Percentiles rank a stretch among this genome's conserved stretches.
Evolutionary conservation across 2,329 filamentous ascomycete genomes (phyloP).

Genomic region (Aspergillus sp.): DNA sequence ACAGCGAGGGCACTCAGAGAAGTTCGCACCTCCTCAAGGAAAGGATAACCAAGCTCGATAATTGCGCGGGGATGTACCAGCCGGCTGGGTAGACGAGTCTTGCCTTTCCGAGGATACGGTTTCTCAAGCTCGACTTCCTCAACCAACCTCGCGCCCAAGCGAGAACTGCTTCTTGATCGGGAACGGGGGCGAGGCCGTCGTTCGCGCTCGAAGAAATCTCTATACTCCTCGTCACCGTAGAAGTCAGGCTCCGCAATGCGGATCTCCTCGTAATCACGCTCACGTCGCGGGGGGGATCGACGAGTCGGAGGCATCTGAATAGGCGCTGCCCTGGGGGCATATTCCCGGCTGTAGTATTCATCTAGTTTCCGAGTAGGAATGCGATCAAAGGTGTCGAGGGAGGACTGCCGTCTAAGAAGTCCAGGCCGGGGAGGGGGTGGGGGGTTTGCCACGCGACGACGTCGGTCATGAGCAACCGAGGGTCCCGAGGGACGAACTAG

Average conservation of each 20-base stretch:
- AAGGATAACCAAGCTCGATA: slow-evolving; percentile 77
- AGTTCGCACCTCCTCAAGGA: slow-evolving; percentile 62
- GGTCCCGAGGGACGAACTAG: slow-evolving; percentile 39
- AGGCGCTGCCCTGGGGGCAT: slow-evolving; percentile 49
- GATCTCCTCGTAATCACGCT: slow-evolving; percentile 57
- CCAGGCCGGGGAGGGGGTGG: slow-evolving; percentile 53
- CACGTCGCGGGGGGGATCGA: slow-evolving; percentile 46
- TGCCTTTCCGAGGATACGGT: slow-evolving; percentile 69
- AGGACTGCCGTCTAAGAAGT: slow-evolving; percentile 72
- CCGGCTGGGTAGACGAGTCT: slow-evolving; percentile 75
- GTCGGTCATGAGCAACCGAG: slow-evolving; percentile 47
- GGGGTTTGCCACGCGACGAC: slow-evolving; percentile 47
- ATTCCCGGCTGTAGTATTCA: slow-evolving; percentile 26
- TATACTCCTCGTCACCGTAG: slow-evolving; percentile 64
- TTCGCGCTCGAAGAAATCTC: slow-evolving; percentile 56
- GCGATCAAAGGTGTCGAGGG: slow-evolving; percentile 81
- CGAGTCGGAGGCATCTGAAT: slow-evolving; percentile 42
- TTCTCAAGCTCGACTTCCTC: slow-evolving; percentile 29
- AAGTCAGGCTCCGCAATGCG: slow-evolving; percentile 57
- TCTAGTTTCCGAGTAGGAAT: slow-evolving; percentile 50
- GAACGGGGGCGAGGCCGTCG: slow-evolving; percentile 39
- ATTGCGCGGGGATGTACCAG: slow-evolving; percentile 73
- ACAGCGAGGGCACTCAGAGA: background rate
- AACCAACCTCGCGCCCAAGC: slow-evolving; percentile 18
- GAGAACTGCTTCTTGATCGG: slow-evolving; percentile 32